Evolutionary conservation across 306 rosid genomes (phyloP).

Genomic region (Sechiopsis laciniata): DNA sequence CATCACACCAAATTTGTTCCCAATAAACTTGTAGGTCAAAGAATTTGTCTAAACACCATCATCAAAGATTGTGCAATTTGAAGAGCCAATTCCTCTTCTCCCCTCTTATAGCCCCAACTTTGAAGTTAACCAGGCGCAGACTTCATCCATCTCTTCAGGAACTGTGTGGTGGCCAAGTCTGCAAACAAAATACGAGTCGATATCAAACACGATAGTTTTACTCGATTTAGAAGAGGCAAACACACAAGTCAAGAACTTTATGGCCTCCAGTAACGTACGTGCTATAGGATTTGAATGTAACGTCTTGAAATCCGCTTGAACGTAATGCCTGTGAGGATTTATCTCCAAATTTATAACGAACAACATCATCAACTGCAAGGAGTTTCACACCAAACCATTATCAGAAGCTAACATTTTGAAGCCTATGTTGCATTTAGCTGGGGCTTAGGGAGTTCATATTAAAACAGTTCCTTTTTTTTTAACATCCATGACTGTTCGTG

Average conservation of each 20-base stretch:
- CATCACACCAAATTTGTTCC: slow-evolving; percentile 16
- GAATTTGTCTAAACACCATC: slow-evolving; percentile 18
- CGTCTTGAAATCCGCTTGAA: slow-evolving; percentile 66
- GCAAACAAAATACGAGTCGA: slow-evolving; percentile 16
- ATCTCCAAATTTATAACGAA: slow-evolving; percentile 75
- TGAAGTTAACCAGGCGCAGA: slow-evolving; percentile 69
- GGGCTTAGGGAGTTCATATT: not conserved
- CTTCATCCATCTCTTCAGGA: slow-evolving; percentile 91
- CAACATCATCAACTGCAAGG: slow-evolving; percentile 76
- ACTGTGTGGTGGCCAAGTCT: slow-evolving; percentile 92
- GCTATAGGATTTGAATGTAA: slow-evolving; percentile 62
- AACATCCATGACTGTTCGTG: no score
- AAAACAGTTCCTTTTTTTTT: not conserved
- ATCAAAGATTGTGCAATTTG: slow-evolving; percentile 3
- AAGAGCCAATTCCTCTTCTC: not conserved
- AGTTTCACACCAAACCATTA: slow-evolving; percentile 15
- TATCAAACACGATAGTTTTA: not conserved
- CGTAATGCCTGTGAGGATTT: slow-evolving; percentile 52
- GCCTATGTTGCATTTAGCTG: not conserved
- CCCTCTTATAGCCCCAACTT: slow-evolving; percentile 48
- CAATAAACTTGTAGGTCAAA: slow-evolving; percentile 14
- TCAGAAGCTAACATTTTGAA: slow-evolving; percentile 10
- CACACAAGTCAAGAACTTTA: not conserved
- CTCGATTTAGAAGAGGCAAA: not conserved
- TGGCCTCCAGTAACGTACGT: slow-evolving; percentile 36